phyloP scores from a whole-genome alignment of 257 asterid genomes.

The Gynochthodes officinalis region DNA sequence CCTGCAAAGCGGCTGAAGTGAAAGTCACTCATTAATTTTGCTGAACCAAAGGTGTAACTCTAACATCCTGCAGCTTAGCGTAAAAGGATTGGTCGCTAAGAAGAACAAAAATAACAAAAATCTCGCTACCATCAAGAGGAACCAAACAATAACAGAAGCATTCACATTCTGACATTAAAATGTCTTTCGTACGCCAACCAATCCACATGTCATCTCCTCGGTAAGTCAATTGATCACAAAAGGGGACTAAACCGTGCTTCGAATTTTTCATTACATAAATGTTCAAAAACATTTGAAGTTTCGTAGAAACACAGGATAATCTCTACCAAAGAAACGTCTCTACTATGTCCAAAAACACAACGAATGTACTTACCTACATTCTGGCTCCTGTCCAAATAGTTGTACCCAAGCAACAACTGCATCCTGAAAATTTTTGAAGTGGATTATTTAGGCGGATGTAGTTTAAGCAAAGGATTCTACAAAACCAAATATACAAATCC shows the following conservation, averaged over 20 bases:
- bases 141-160: background rate
- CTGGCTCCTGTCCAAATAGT: slow-evolving; percentile 35
- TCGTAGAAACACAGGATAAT: background rate
- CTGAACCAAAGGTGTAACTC: background rate
- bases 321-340: background rate
- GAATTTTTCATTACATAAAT: slow-evolving; percentile 7
- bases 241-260: background rate
- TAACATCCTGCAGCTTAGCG: background rate
- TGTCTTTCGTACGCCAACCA: background rate
- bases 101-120: too few relatives aligned
- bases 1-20: too few relatives aligned
- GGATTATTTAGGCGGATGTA: slow-evolving; percentile 41
- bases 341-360: slow-evolving; percentile 18
- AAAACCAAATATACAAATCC: slow-evolving; percentile 23
- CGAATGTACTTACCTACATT: slow-evolving; percentile 43
- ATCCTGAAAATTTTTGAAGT: slow-evolving; percentile 58
- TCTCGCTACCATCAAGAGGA: background rate
- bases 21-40: background rate
- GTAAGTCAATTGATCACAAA: slow-evolving; percentile 13
- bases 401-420: slow-evolving; percentile 39
- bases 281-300: background rate
- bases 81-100: background rate
- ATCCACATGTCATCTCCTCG: background rate
- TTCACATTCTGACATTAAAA: background rate
- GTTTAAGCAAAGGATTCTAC: slow-evolving; percentile 22